Percentiles rank a stretch among this genome's conserved stretches.
These are phyloP conservation scores for Lonicera japonica DNA, from an alignment of 129 eudicot species.

Conservation along the genomic window DNA sequence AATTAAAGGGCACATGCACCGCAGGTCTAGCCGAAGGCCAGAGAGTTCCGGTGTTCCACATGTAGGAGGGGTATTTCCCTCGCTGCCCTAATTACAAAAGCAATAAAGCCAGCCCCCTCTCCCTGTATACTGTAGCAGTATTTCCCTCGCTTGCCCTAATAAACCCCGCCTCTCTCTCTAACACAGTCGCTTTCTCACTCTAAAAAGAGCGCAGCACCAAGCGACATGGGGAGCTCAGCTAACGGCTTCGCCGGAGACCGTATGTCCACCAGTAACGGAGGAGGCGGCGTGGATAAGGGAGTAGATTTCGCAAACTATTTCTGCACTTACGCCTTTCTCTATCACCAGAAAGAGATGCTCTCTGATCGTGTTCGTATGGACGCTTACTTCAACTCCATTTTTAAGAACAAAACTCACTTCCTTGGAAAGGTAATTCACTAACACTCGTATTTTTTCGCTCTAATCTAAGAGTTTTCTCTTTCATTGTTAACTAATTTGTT, in stretches of 20 bases:
- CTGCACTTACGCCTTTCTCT: conserved; percentile 93
- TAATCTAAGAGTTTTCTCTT: background rate
- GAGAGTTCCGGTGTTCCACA: too few species aligned
- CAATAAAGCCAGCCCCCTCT: too few species aligned
- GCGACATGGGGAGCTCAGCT: conserved; percentile 33
- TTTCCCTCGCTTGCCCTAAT: conserved; percentile 27
- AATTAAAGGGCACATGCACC: too few species aligned
- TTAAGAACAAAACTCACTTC: conserved; percentile 61
- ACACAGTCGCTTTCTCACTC: background rate
- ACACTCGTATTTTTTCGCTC: background rate
- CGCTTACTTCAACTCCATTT: conserved; percentile 81
- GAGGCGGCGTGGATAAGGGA: conserved; percentile 67
- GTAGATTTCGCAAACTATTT: conserved; percentile 95
- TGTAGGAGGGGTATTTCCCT: too few species aligned
- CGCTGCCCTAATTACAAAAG: too few species aligned
- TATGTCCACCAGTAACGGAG: conserved; percentile 17
- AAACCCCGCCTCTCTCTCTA: conserved; percentile 16
- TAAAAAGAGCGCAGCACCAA: background rate
- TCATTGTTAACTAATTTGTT: background rate
- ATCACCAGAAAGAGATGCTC: conserved; percentile 99
- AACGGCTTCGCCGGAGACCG: conserved; percentile 25
- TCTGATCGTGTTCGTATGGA: conserved; percentile 97
- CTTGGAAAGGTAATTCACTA: conserved; percentile 43
- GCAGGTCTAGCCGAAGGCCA: too few species aligned
- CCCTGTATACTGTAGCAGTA: too few species aligned